Base-by-base conservation (phyloP, 306 rosid genomes). In the Malus orientalis region DNA sequence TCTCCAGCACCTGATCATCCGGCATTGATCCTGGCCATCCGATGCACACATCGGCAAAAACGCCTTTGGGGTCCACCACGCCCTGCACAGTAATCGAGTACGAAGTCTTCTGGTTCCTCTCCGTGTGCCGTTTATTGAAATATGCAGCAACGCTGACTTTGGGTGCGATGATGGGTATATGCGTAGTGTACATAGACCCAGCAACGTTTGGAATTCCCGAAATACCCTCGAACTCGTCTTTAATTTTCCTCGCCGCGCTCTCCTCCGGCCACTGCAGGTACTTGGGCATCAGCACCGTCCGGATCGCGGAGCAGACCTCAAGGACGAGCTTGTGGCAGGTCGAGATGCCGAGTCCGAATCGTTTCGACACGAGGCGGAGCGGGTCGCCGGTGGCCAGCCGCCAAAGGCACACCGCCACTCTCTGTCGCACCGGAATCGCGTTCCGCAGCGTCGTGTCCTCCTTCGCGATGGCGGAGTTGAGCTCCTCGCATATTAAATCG, bases 21-120 rank as follows among this genome's bases (percentile, higher is more conserved):
- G 96, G 88, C 97, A 96, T 88, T 6, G 98, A 96, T 3, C 99
- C 99, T 3, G 98, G 98, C 99, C 99, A 96, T 0, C 99, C 99
- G 23, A 92, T 91, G 30, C 98, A 96, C 3, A 92, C 93, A 61
- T 96, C 99, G 0, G 93, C 86, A 16, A 92, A 96, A 1, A 88
- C 87, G 8, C 99, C 99, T 54, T 78, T 88, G 0, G 93, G 88
- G 30, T 96, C 96, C 5, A 88, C 97, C 3, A 91, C 98, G 12
- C 98, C 99, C 60, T 96, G 99, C 78, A 96, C 97, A 0, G 98
- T 92, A 1, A 96, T 93, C 4, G 98, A 91, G 40, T 96, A 96
- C 2, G 93, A 92, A n/a, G 93, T 88, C 72, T 92, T 96, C 78
- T 90, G 93, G 54, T 92, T 92, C 86, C 99, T 86, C 84, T 92